A percentile compares a stretch with the other conserved stretches of the same genome.
phyloP scores from a whole-genome alignment of 768 basidiomycete genomes.

The Mycena indigotica region DNA sequence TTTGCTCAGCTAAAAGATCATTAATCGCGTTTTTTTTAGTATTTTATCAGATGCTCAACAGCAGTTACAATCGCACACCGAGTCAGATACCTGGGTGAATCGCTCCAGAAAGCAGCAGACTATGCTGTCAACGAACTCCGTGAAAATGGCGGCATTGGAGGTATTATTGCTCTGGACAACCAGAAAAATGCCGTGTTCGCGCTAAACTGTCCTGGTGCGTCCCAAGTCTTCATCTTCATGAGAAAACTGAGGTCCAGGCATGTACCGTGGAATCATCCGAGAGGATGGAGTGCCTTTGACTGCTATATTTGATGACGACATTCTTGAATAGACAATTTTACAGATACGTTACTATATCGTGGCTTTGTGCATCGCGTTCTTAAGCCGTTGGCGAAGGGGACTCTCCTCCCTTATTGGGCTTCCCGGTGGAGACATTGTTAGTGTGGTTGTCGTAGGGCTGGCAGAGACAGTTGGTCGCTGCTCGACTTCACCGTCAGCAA shows the following conservation, averaged over 20 bases:
- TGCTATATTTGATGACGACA: constrained; percentile 78
- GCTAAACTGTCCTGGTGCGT: constrained; percentile 60
- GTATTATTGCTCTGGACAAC: constrained; percentile 72
- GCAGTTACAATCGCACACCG: constrained; percentile 68
- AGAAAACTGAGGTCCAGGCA: too few relatives aligned
- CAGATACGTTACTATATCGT: constrained; percentile 12
- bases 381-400: constrained; percentile 31
- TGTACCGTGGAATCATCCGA: constrained; percentile 79
- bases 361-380: constrained; percentile 29
- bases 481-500: constrained; percentile 40
- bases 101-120: constrained; percentile 56
- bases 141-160: constrained; percentile 65
- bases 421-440: constrained; percentile 1
- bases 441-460: constrained; percentile 3
- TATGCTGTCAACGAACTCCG: constrained; percentile 60
- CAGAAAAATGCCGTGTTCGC: constrained; percentile 61
- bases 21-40: constrained; percentile 47
- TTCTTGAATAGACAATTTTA: constrained; percentile 27
- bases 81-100: constrained; percentile 60
- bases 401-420: constrained; percentile 25
- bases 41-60: constrained; percentile 73
- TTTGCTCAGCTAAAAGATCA: constrained; percentile 3
- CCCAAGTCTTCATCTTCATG: too few relatives aligned
- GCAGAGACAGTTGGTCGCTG: constrained; percentile 11
- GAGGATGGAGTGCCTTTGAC: constrained; percentile 71